Evolutionary conservation across 148 eudicot species (phyloP), one percentile per base, ranked within the genome.

Genomic region (Chenopodium album): DNA sequence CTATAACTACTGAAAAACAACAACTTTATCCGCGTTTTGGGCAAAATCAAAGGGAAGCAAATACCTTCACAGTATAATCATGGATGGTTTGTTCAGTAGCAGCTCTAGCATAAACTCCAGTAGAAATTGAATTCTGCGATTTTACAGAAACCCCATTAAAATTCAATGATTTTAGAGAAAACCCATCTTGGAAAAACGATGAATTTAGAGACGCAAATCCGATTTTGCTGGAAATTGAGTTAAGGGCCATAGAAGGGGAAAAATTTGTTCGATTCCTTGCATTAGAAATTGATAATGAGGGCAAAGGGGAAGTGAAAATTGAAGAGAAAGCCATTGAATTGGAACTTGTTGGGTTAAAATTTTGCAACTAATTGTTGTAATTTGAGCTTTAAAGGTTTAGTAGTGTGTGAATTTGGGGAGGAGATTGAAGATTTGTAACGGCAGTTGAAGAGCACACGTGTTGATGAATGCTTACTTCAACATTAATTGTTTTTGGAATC

Each of bases 51-150:
- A 73, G 3, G 7, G 2, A 76, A 63, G 50, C 28, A 77, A 31
- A 41, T 84, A 95, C 98, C 96, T 93, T 95, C 6, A 93, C 98
- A 64, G 87, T 92, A 83, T 62, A 95, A 85, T 95, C 98, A 86
- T 95, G 87, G 14, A 95, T 47, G 37, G 90, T 89, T 78, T 93
- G 91, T 77, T 85, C 92, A 2, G 98, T 88, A 63, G 98, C 92
- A 64, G 98, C 97, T 82, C 91, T 88, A 37, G 98, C 93, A 80
- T 76, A 69, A 81, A 93, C 83, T 32, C 75, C 52, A 23, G 80
- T 54, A 23, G 79, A 72, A 47, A 84, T 79, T n/a, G 85, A 88
- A 73, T 68, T 77, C 52, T 81, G 86, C 17, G 88, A 79, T 65
- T 85, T 91, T 2, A 66, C 17, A 47, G 85, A 41, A 84, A 88